Base-by-base conservation (phyloP, 2,329 filamentous ascomycete species). In the Fusarium agapanthi region DNA sequence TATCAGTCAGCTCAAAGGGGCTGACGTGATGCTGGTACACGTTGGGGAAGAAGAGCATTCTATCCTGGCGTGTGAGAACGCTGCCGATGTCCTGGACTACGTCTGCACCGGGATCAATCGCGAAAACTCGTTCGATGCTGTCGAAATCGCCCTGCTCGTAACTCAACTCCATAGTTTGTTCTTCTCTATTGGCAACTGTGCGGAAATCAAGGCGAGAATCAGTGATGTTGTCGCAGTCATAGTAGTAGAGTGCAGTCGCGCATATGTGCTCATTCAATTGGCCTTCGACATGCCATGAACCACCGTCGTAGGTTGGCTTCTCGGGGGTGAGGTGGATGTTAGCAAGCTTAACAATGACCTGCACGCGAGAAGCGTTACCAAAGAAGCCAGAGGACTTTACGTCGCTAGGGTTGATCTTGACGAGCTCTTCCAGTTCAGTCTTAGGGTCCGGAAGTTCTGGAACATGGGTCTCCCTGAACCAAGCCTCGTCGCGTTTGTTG, bases 281-380 rank as follows among this genome's bases (percentile, higher is more conserved):
- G 24, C 88, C 88, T 69, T 90, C 88, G 5, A 88, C 75, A 70
- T 90, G 88, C 86, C 88, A 90, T 3, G 80, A 81, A 1, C 88
- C 88, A 22, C 86, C 86, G 0, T 80, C 78, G 69, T 89, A 92
- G 0, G 76, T 75, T 0, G 90, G 87, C 5, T 88, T 85, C 24
- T 88, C 86, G 0, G 90, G 90, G 0, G 85, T 88, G 2, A 92
- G 83, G 34, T 90, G 84, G 48, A 92, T 88, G 53, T 87, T 89
- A 20, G 88, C 85, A 16, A 93, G 80, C 78, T 92, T 92, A 59
- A 91, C 86, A 61, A 92, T 89, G 44, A 93, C 83, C 67, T 93
- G 91, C 0, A 92, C 79, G 6, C 80, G 80, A 15, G 76, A 63
- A 7, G 69, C 65, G 30, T 72, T 74, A 8, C 76, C 41, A 53